phyloP scores from a whole-genome alignment of 1,284 basidiomycete species.

The Pascua guehoae region DNA sequence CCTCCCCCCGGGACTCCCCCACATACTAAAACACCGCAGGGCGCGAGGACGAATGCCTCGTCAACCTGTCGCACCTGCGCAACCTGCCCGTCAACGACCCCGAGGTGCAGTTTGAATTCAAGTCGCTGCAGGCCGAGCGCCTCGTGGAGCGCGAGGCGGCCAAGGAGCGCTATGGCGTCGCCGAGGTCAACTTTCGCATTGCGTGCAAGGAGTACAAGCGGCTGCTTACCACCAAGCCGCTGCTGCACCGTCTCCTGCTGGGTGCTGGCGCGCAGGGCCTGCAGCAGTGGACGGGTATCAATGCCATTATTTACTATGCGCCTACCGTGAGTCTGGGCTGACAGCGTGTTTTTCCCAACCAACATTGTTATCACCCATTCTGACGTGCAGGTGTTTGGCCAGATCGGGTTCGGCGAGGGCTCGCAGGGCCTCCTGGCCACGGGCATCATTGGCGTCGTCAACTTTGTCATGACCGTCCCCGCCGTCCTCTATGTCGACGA shows the following conservation, averaged over 20 bases:
- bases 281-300: conserved; percentile 48
- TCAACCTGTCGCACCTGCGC: conserved; percentile 62
- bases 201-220: conserved; percentile 43
- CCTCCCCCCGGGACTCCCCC: conserved; percentile 51
- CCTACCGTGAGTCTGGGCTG: conserved; percentile 2
- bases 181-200: conserved; percentile 36
- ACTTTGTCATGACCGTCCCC: conserved; percentile 46
- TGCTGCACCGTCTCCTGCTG: conserved; percentile 41
- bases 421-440: conserved; percentile 67
- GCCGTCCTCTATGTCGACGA: conserved; percentile 46
- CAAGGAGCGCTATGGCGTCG: conserved; percentile 45
- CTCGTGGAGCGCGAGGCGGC: conserved; percentile 64
- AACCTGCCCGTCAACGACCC: conserved; percentile 60
- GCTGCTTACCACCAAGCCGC: conserved; percentile 40
- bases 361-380: not conserved
- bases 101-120: conserved; percentile 70
- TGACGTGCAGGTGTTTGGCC: conserved; percentile 10
- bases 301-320: conserved; percentile 24
- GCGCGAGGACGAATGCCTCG: conserved; percentile 67
- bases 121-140: conserved; percentile 75
- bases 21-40: conserved; percentile 53
- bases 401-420: conserved; percentile 40
- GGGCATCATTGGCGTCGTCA: conserved; percentile 73
- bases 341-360: not conserved
- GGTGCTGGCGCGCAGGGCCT: conserved; percentile 44